Percentiles rank a stretch among this genome's conserved stretches.
phyloP scores from a whole-genome alignment of 441 rosid genomes.

The Erodium moschatum region DNA sequence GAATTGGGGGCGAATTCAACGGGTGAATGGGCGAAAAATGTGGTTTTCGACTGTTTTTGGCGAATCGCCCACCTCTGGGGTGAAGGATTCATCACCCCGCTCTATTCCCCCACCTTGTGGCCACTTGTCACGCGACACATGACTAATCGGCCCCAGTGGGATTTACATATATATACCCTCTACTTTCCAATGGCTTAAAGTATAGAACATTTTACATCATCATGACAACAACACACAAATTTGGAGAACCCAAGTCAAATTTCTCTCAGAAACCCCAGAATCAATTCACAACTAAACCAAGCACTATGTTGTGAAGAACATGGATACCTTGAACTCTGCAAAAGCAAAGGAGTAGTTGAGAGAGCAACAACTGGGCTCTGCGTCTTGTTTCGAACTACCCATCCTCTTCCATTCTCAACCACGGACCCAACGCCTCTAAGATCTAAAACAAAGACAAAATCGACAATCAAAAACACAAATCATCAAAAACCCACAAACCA shows the following conservation, averaged over 20 bases:
- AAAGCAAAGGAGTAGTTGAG: constrained; percentile 20
- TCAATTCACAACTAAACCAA: neutral
- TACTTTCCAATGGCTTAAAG: neutral
- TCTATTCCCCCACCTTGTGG: too few relatives aligned
- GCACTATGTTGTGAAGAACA: constrained; percentile 4
- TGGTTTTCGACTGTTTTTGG: too few relatives aligned
- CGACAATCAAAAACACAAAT: neutral
- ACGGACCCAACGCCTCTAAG: constrained; percentile 27
- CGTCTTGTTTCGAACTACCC: constrained; percentile 29
- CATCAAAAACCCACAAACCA: neutral
- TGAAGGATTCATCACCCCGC: too few relatives aligned
- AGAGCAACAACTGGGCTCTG: constrained; percentile 31
- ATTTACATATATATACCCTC: too few relatives aligned
- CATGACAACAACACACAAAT: neutral
- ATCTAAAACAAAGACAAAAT: constrained; percentile 29
- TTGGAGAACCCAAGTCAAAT: neutral
- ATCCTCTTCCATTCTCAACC: constrained; percentile 29
- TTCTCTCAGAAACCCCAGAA: neutral
- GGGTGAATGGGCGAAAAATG: too few relatives aligned
- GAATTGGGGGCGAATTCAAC: too few relatives aligned
- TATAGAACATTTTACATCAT: neutral
- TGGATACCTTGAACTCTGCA: constrained; percentile 43
- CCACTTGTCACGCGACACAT: too few relatives aligned
- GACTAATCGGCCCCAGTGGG: too few relatives aligned
- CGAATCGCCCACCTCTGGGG: too few relatives aligned